Conservation (phyloP, 192 early-diverging fungal species). For the Borealophlyctis nickersoniae region DNA sequence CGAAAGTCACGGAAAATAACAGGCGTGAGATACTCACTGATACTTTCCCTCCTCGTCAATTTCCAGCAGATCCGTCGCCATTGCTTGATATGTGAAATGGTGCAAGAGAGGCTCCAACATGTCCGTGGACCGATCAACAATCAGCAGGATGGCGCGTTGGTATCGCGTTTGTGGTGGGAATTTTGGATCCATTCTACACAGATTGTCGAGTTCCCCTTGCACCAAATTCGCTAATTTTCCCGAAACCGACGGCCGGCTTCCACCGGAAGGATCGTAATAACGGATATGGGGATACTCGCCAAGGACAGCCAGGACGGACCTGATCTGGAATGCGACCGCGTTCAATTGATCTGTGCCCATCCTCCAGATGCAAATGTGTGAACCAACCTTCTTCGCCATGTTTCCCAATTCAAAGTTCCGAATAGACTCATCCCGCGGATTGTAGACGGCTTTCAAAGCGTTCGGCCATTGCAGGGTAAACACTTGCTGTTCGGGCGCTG, state of each 20-base stretch:
- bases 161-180: slow-evolving; percentile 46
- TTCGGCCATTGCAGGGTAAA: slow-evolving; percentile 46
- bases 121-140: slow-evolving; percentile 52
- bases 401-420: slow-evolving; percentile 34
- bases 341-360: slow-evolving; percentile 32
- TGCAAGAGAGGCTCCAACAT: slow-evolving; percentile 48
- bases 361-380: slow-evolving; percentile 9
- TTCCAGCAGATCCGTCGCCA: slow-evolving; percentile 82
- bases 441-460: slow-evolving; percentile 38
- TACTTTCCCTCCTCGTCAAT: slow-evolving; percentile 65
- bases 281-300: slow-evolving; percentile 92
- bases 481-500: slow-evolving; percentile 49
- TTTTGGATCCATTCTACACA: slow-evolving; percentile 61
- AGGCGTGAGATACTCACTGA: slow-evolving; percentile 52
- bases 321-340: slow-evolving; percentile 48
- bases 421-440: slow-evolving; percentile 27
- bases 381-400: slow-evolving; percentile 34
- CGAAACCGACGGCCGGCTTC: slow-evolving; percentile 4
- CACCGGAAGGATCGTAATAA: slow-evolving; percentile 76
- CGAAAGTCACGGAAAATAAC: neutral
- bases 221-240: slow-evolving; percentile 76
- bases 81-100: slow-evolving; percentile 67
- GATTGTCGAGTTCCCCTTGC: slow-evolving; percentile 82
- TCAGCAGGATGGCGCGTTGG: slow-evolving; percentile 41
- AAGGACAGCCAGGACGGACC: slow-evolving; percentile 81